Base-by-base conservation (phyloP, 2,329 filamentous ascomycete genomes). In the Pseudocercospora vitis region DNA sequence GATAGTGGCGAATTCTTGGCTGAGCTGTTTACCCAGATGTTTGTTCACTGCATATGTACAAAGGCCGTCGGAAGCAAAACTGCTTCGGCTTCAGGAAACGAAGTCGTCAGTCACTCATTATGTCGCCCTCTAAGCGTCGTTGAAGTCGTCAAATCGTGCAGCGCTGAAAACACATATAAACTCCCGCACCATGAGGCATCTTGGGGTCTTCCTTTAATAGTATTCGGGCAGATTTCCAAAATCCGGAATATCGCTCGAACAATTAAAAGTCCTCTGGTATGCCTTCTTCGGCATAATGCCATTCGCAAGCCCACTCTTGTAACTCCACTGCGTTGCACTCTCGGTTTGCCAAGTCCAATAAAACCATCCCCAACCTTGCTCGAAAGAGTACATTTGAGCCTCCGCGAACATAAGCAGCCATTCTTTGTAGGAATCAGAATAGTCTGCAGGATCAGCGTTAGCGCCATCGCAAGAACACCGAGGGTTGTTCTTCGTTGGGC, bases 301-400 rank as follows among this genome's bases (percentile, higher is more conserved):
- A 1, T 87, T 87, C 48, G 80, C 80, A 58, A 91, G 76, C 0
- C 90, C 91, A 59, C 84, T 78, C 72, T 91, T 85, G 76, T 94
- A 96, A 70, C 91, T 96, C 94, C 94, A 99, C 74, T 96, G 90
- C 55, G 85, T 78, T 45, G 88, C 85, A 60, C 74, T 79, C 76
- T 97, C 92, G 24, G 92, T 96, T 73, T 91, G 83, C 92, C 94
- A 95, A 28, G 91, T 97, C 94, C 94, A 99, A 74, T 99, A 99
- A 75, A 95, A 96, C 94, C 94, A 99, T 45, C 94, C 94, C 86
- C 88, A 94, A 4, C 89, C 90, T 59, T 86, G 85, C 72, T 97
- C 92, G 68, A 97, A 99, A 55, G 86, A 89, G 64, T 86, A 80
- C 89, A 99, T 99, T 76, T 99, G 94, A 50, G 91, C 94, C 73